Evolutionary conservation across 495 filamentous ascomycete species (phyloP).

Genomic region (Annulohypoxylon maeteangense): DNA sequence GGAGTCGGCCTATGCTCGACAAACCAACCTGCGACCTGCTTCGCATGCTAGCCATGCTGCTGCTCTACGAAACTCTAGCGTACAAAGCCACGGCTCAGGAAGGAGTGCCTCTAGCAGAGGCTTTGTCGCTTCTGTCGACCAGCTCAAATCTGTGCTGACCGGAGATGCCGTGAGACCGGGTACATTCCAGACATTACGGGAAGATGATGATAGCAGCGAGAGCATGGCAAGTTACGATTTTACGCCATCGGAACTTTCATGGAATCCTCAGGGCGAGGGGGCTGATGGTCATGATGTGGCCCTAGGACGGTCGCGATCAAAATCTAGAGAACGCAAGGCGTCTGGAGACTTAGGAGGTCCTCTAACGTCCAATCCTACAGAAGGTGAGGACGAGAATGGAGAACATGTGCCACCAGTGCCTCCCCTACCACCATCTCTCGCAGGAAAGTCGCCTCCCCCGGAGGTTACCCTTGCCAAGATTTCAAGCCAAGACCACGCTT

Average conservation of each 20-base stretch:
- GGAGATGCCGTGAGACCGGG: constrained; percentile 69
- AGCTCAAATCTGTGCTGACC: constrained; percentile 67
- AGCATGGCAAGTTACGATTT: constrained; percentile 69
- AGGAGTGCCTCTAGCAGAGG: constrained; percentile 68
- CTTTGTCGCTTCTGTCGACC: constrained; percentile 84
- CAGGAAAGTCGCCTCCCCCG: constrained; percentile 35
- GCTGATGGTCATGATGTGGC: constrained; percentile 24
- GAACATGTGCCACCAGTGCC: constrained; percentile 57
- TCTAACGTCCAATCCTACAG: constrained; percentile 59
- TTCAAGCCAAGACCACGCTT: constrained; percentile 49
- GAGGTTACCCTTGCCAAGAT: constrained; percentile 34
- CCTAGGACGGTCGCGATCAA: constrained; percentile 46
- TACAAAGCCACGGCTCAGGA: constrained; percentile 61
- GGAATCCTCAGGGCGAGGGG: constrained; percentile 51
- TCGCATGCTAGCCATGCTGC: constrained; percentile 49
- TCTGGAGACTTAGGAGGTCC: constrained; percentile 53
- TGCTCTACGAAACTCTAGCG: constrained; percentile 54
- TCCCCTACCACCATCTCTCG: constrained; percentile 48
- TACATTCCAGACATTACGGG: constrained; percentile 45
- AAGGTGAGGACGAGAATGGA: constrained; percentile 37
- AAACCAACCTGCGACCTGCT: constrained; percentile 55
- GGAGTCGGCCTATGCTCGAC: constrained; percentile 53
- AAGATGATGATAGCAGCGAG: constrained; percentile 63
- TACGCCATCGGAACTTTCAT: constrained; percentile 64
- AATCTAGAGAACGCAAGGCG: constrained; percentile 50